Evolutionary conservation across 305 asterid genomes (phyloP).

Genomic region (Striga hermonthica): DNA sequence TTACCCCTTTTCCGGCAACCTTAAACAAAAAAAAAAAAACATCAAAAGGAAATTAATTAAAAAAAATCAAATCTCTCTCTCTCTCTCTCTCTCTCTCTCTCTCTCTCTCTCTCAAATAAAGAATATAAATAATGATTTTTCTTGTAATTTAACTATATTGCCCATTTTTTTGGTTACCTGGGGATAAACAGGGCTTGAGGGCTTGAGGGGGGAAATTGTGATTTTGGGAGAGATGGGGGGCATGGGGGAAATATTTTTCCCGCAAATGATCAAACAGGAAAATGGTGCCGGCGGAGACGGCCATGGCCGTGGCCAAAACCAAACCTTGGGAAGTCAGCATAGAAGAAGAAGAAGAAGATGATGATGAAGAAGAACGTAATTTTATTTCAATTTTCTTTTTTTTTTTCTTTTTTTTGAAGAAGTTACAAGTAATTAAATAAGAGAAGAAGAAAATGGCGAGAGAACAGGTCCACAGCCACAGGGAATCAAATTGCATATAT

Average conservation of each 20-base stretch:
- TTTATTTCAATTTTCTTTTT: too few relatives aligned
- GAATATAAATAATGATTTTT: neutral
- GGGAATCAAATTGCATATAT: neutral
- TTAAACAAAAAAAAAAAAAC: neutral
- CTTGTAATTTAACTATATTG: too few relatives aligned
- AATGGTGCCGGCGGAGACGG: conserved; percentile 79
- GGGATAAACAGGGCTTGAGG: conserved; percentile 53
- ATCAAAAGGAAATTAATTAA: neutral
- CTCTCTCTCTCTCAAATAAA: neutral
- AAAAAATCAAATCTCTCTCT: neutral
- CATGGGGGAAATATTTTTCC: conserved; percentile 41
- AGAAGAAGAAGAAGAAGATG: conserved; percentile 8
- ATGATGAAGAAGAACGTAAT: too few relatives aligned
- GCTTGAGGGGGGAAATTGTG: conserved; percentile 23
- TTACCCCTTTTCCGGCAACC: conserved; percentile 37
- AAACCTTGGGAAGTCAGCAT: conserved; percentile 67
- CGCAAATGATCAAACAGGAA: conserved; percentile 58
- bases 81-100: neutral
- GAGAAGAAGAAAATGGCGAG: neutral
- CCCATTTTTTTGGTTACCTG: conserved; percentile 41
- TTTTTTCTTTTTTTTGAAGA: too few relatives aligned
- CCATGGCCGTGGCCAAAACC: conserved; percentile 90
- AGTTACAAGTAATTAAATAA: too few relatives aligned
- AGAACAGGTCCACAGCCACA: neutral
- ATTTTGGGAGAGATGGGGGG: conserved; percentile 15